phyloP scores from a whole-genome alignment of 2,329 filamentous ascomycete genomes.

The Anthostomella pinea region DNA sequence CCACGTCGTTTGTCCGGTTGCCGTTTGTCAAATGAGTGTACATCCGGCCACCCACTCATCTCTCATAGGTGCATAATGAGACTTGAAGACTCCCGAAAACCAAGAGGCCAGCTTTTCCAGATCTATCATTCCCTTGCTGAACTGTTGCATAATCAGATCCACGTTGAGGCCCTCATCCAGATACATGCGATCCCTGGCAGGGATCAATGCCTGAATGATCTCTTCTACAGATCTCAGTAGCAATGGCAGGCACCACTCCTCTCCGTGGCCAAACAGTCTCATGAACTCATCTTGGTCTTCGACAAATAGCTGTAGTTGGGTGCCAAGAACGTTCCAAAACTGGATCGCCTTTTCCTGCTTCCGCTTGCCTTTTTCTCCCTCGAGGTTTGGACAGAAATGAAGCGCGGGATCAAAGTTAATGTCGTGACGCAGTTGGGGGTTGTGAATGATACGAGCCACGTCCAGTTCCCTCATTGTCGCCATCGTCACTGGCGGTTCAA shows the following conservation, averaged over 20 bases:
- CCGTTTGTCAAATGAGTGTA: constrained; percentile 73
- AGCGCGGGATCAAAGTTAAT: constrained; percentile 94
- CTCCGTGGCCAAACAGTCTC: constrained; percentile 44
- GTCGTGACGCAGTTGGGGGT: constrained; percentile 80
- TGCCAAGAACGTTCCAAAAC: constrained; percentile 72
- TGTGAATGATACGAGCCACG: constrained; percentile 75
- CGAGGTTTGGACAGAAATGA: constrained; percentile 86
- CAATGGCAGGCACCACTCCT: constrained; percentile 66
- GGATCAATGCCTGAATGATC: constrained; percentile 85
- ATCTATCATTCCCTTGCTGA: constrained; percentile 80
- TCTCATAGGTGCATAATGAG: constrained; percentile 93
- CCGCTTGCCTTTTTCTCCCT: constrained; percentile 78
- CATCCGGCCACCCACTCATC: constrained; percentile 88
- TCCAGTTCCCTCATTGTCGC: constrained; percentile 85
- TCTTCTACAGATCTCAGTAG: constrained; percentile 81
- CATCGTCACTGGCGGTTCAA: constrained; percentile 81
- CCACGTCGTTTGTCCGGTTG: constrained; percentile 67
- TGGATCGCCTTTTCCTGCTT: constrained; percentile 74
- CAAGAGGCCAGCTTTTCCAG: constrained; percentile 78
- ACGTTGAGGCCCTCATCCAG: constrained; percentile 85
- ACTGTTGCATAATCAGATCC: constrained; percentile 86
- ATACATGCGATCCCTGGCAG: constrained; percentile 75
- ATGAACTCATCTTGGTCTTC: constrained; percentile 50
- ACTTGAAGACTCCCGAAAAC: constrained; percentile 82
- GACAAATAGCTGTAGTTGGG: constrained; percentile 54